Conservation (phyloP, 441 rosid genomes). For the Adansonia gregorii region DNA sequence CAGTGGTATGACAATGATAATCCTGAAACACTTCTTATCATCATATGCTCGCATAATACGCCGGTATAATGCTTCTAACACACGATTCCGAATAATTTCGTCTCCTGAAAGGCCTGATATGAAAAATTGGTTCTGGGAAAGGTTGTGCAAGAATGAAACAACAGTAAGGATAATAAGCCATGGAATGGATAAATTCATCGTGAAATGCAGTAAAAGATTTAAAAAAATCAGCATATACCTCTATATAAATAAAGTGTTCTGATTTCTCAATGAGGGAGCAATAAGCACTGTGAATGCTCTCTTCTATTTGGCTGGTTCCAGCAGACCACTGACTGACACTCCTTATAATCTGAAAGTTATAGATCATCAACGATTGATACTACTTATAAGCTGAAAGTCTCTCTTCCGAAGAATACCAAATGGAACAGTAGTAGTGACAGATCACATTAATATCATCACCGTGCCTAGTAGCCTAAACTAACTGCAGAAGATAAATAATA, state of each 20-base stretch:
- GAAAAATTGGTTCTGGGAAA: conserved; percentile 97
- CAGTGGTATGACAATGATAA: conserved; percentile 89
- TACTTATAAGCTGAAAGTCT: conserved; percentile 5
- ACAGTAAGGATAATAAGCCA: conserved; percentile 45
- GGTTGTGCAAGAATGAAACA: conserved; percentile 46
- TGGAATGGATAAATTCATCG: conserved; percentile 1
- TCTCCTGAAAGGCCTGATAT: conserved; percentile 99
- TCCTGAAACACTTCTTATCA: conserved; percentile 88
- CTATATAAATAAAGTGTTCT: conserved; percentile 89
- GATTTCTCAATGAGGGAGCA: conserved; percentile 91
- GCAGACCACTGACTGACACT: conserved; percentile 99
- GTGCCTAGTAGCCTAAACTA: not conserved
- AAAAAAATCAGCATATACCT: conserved; percentile 55
- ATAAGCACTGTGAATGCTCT: conserved; percentile 90
- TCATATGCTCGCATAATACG: conserved; percentile 85
- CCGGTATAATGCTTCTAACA: conserved; percentile 79
- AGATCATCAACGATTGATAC: not conserved
- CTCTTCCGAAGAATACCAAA: not conserved
- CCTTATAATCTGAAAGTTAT: conserved; percentile 73
- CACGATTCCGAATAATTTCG: conserved; percentile 81
- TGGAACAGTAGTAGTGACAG: not conserved
- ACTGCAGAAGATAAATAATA: not conserved
- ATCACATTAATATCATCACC: not conserved
- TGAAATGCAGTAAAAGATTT: conserved; percentile 23
- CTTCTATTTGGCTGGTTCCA: conserved; percentile 96